Percentiles rank a stretch among this genome's conserved stretches.
phyloP scores from a whole-genome alignment of 495 filamentous ascomycete genomes.

The Cercophora samala region DNA sequence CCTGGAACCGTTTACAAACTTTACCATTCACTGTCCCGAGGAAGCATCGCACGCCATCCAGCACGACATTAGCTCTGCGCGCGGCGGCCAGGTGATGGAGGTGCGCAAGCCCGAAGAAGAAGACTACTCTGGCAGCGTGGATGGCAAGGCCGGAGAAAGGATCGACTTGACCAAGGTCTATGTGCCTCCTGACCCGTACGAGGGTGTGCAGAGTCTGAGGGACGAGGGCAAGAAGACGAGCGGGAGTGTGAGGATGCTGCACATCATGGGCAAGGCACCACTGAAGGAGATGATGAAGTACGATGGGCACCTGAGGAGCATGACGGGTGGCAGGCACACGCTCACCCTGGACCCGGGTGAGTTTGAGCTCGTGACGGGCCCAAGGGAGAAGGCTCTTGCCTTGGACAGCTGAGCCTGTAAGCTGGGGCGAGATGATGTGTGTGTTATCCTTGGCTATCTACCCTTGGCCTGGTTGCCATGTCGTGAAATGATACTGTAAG shows the following conservation, averaged over 20 bases:
- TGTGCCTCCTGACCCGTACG: conserved; percentile 81
- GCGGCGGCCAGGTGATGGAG: conserved; percentile 82
- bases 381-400: conserved; percentile 41
- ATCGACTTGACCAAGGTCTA: conserved; percentile 74
- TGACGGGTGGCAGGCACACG: conserved; percentile 85
- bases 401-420: not conserved
- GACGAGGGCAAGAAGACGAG: conserved; percentile 36
- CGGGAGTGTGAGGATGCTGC: conserved; percentile 38
- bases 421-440: not conserved
- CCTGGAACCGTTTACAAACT: conserved; percentile 91
- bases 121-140: conserved; percentile 8
- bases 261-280: conserved; percentile 79
- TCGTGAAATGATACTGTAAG: not conserved
- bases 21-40: conserved; percentile 80
- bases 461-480: not conserved
- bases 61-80: conserved; percentile 76
- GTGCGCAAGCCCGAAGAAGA: conserved; percentile 59
- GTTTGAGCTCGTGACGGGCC: conserved; percentile 78
- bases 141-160: conserved; percentile 13
- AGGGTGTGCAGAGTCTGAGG: conserved; percentile 46
- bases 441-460: not conserved
- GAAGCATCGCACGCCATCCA: conserved; percentile 77
- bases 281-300: conserved; percentile 98
- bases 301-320: conserved; percentile 78
- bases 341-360: conserved; percentile 89